Evolutionary conservation across 352 stramenopile genomes (phyloP), one percentile per base, ranked within the genome.

Genomic region (Phytophthora aleatoria): DNA sequence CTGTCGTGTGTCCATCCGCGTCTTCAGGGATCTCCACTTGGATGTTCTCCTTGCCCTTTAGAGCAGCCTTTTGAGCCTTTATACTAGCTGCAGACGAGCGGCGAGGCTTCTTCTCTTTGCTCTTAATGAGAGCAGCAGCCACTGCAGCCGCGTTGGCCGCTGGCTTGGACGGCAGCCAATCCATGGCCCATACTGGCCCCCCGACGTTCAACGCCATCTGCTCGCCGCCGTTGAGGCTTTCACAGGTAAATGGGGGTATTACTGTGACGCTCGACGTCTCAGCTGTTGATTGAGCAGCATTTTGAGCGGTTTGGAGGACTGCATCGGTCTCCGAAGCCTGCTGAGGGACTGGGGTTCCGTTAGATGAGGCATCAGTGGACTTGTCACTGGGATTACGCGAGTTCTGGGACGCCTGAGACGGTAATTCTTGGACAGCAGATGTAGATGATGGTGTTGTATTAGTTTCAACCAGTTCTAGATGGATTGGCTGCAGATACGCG

Each of bases 171-270:
- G 76, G 81, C 39, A 92, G 49, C 85, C 85, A 94, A 44, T 92
- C 85, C 79, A 94, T 92, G 9, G 85, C 85, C 83, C 83, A 92
- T 36, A 94, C 77, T 2, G 85, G 85, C 16, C 85, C 85, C 20
- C 85, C 85, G 0, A 79, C 82, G 54, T 94, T 92, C 13, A 92
- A 35, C 15, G 64, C 84, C 60, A 84, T 81, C 58, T 73, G 71
- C 5, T 75, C 61, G 15, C 49, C 50, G 10, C 58, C 52, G 13
- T 69, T 66, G 4, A 92, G 15, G 15, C 45, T 56, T 45, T 71
- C 74, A 64, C 81, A 77, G 45, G 67, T 51, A 64, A 91, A 90
- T 47, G 83, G 73, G 30, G 76, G 73, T 41, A 93, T 64, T 27
- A 81, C 44, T 57, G 73, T 59, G 11, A 73, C 45, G 11, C 42